Base-by-base conservation (phyloP, 192 early-diverging fungal species). In the Allomyces javanicus region DNA sequence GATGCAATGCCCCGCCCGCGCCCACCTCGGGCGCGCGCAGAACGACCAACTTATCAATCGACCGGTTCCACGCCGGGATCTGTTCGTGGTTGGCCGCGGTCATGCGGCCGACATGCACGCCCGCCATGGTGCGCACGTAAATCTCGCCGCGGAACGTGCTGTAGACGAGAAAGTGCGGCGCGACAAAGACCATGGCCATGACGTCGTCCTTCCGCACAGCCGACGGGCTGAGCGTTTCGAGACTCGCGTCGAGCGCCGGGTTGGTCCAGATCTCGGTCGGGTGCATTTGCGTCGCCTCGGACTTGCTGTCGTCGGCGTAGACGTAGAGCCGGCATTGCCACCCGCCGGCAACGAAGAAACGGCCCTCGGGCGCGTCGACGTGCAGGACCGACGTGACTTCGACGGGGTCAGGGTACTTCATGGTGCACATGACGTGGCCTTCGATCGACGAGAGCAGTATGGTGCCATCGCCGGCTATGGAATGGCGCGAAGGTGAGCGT, bases 141-240 rank as follows among this genome's bases (percentile, higher is more conserved):
- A 58, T 58, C 12, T 58, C 50, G 50, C 50, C 50, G 1, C 50
- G 65, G 21, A 58, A n/a, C 21, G 50, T 58, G 17, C 17, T 21
- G 10, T 58, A 58, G 50, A 14, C 77, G 24, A 83, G 63, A 40
- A 72, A 55, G 63, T 77, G 73, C 11, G 79, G 79, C 44, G 67
- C 64, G 44, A 64, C 71, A 67, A 80, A 83, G 17, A 71, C 76
- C 65, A 83, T 67, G 22, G 73, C 67, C 43, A 79, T 66, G 44
- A 83, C 75, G 68, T 83, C 81, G 63, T 83, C 81, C 2, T 62
- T 45, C 58, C 79, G 81, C 68, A 72, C 4, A 9, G 33, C 33
- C 5, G 33, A 3, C 5, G 33, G 33, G 33, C 4, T 40, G 4
- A 40, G 33, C 5, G 33, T 40, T 9, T 40, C 33, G 5, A 40